phyloP scores from a whole-genome alignment of 768 basidiomycete species.

The Mycena venus region DNA sequence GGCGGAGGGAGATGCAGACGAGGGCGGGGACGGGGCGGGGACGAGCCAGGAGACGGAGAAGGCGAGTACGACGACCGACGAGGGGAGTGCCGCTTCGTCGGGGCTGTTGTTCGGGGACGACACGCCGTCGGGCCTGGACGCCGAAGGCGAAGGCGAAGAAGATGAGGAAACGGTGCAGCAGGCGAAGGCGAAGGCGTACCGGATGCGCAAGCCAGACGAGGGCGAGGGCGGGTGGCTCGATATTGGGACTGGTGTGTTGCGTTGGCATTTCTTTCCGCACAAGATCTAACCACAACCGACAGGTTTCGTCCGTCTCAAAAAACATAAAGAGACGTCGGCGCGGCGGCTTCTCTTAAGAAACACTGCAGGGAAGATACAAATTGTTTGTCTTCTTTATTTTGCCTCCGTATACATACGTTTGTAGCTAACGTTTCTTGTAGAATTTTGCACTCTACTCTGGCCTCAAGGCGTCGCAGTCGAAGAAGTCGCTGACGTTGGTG shows the following conservation, averaged over 20 bases:
- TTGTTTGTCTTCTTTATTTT: slow-evolving; percentile 61
- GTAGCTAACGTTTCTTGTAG: too few relatives aligned
- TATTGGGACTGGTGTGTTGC: slow-evolving; percentile 72
- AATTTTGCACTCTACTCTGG: slow-evolving; percentile 79
- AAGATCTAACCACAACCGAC: not conserved
- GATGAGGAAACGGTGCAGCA: slow-evolving; percentile 77
- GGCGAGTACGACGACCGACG: slow-evolving; percentile 12
- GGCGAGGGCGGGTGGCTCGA: slow-evolving; percentile 70
- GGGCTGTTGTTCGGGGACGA: slow-evolving; percentile 29
- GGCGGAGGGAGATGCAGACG: slow-evolving; percentile 36
- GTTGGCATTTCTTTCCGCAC: not conserved
- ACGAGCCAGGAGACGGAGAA: slow-evolving; percentile 38
- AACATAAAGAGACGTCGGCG: slow-evolving; percentile 71
- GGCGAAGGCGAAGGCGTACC: slow-evolving; percentile 73
- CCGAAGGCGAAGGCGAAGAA: slow-evolving; percentile 82
- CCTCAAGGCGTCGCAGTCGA: slow-evolving; percentile 65
- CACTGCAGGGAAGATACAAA: slow-evolving; percentile 79
- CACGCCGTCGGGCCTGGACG: slow-evolving; percentile 40
- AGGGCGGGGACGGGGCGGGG: slow-evolving; percentile 38
- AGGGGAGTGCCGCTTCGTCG: not conserved
- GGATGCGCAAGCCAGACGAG: slow-evolving; percentile 66
- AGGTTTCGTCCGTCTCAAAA: slow-evolving; percentile 83
- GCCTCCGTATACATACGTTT: too few relatives aligned
- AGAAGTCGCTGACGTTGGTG: slow-evolving; percentile 72
- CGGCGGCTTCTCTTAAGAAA: slow-evolving; percentile 80